A percentile compares a stretch with the other conserved stretches of the same genome.
Evolutionary conservation across 768 basidiomycete genomes (phyloP).

Genomic region (Phlegmacium glaucopus): DNA sequence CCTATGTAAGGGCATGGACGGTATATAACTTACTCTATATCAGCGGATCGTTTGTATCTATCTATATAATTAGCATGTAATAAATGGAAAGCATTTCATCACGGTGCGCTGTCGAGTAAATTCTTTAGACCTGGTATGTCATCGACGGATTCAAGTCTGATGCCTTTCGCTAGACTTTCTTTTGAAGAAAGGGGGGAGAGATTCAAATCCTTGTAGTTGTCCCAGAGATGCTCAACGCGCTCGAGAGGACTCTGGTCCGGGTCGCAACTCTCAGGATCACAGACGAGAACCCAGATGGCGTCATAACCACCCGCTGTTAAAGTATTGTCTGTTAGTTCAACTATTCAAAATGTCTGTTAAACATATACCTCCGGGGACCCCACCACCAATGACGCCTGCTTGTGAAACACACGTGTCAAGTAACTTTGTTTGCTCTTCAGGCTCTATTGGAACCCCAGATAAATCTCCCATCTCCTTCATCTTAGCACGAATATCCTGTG

Average conservation of each 20-base stretch:
- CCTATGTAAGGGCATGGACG: not conserved
- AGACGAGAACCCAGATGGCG: constrained; percentile 90
- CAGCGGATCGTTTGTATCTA: constrained; percentile 19
- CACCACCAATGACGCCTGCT: constrained; percentile 88
- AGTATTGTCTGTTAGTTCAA: not conserved
- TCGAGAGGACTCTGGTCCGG: constrained; percentile 48
- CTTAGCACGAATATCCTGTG: constrained; percentile 66
- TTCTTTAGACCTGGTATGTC: constrained; percentile 52
- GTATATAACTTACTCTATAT: constrained; percentile 17
- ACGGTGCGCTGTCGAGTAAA: constrained; percentile 10
- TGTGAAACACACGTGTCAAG: constrained; percentile 73
- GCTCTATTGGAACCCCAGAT: constrained; percentile 87
- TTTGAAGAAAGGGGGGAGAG: constrained; percentile 71
- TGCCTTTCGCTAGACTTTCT: constrained; percentile 68
- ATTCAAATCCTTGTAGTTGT: constrained; percentile 51
- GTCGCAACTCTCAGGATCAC: constrained; percentile 49
- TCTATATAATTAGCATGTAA: constrained; percentile 18
- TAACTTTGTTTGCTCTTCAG: constrained; percentile 78
- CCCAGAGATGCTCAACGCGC: constrained; percentile 70
- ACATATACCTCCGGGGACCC: constrained; percentile 85
- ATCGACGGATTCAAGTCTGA: constrained; percentile 58
- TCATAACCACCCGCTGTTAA: constrained; percentile 91
- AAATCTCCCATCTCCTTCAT: constrained; percentile 84
- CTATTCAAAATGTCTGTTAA: not conserved
- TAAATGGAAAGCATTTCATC: not conserved